Conservation (phyloP, 2,329 filamentous ascomycete species). For the Alternaria infectoria region DNA sequence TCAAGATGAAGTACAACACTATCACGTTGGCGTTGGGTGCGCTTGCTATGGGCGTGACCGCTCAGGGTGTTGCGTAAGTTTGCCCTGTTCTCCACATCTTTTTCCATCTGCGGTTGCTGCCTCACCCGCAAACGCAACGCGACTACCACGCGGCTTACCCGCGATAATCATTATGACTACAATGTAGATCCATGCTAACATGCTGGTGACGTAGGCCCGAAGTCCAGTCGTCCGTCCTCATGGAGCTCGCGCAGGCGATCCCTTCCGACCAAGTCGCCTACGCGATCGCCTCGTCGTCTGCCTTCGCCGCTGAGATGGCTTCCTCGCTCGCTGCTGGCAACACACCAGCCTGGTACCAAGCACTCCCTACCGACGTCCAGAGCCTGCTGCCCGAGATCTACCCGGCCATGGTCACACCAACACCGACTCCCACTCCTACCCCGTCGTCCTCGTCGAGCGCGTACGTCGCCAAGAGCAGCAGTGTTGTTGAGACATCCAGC, state of each 20-base stretch:
- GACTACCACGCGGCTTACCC: background rate
- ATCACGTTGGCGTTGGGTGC: conserved; percentile 35
- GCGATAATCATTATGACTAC: background rate
- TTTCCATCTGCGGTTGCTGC: background rate
- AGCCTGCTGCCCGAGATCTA: conserved; percentile 49
- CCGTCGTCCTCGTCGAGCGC: background rate
- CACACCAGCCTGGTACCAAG: conserved; percentile 54
- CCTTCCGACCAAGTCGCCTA: conserved; percentile 49
- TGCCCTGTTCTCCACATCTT: background rate
- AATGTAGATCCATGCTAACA: conserved; percentile 14
- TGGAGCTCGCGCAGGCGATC: conserved; percentile 54
- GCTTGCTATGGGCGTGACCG: conserved; percentile 36
- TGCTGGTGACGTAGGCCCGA: conserved; percentile 16
- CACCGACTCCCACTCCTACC: conserved; percentile 19
- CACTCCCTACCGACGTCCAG: conserved; percentile 54
- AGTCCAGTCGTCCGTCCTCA: conserved; percentile 48
- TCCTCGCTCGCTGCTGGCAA: conserved; percentile 53
- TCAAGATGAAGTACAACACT: conserved; percentile 40
- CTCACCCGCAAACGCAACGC: background rate
- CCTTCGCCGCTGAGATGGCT: conserved; percentile 50
- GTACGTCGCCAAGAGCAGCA: conserved; percentile 6
- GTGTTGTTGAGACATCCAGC: background rate
- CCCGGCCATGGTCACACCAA: conserved; percentile 29
- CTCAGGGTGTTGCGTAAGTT: conserved; percentile 35
- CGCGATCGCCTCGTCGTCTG: conserved; percentile 51